Conservation (phyloP, 2,329 filamentous ascomycete genomes). For the Aspergillus costaricaensis region DNA sequence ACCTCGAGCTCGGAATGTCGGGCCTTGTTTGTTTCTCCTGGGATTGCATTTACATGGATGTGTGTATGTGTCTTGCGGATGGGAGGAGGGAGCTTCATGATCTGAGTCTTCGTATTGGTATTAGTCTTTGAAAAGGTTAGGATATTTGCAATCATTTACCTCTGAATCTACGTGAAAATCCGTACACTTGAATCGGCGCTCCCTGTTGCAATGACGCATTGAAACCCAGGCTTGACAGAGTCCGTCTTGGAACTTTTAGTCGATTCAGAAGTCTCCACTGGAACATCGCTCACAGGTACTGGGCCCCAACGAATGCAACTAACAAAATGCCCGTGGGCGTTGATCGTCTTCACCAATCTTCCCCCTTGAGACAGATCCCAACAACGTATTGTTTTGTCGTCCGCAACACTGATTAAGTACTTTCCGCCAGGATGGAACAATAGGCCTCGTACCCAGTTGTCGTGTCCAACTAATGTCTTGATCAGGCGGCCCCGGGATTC, state of each 20-base stretch:
- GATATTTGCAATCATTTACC: not conserved
- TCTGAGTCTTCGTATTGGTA: not conserved
- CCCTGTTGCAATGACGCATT: not conserved
- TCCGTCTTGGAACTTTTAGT: not conserved
- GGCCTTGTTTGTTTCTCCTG: too few species aligned
- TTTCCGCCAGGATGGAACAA: constrained; percentile 91
- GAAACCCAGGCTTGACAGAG: not conserved
- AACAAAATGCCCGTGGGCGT: constrained; percentile 81
- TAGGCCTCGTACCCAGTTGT: constrained; percentile 88
- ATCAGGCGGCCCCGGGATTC: constrained; percentile 81
- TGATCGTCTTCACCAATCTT: constrained; percentile 82
- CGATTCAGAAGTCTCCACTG: not conserved
- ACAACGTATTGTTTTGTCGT: constrained; percentile 90
- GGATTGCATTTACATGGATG: too few species aligned
- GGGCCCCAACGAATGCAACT: constrained; percentile 88
- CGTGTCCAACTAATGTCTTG: constrained; percentile 82
- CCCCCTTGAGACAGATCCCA: constrained; percentile 93
- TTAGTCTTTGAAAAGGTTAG: not conserved
- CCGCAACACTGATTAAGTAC: constrained; percentile 80
- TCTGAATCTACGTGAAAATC: not conserved
- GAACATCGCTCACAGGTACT: not conserved
- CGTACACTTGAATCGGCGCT: not conserved
- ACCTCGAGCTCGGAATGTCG: too few species aligned
- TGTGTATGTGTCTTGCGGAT: not conserved
- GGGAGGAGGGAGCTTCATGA: not conserved